Conservation (phyloP, 2,329 filamentous ascomycete species). For the Cryphonectria nitschkei region DNA sequence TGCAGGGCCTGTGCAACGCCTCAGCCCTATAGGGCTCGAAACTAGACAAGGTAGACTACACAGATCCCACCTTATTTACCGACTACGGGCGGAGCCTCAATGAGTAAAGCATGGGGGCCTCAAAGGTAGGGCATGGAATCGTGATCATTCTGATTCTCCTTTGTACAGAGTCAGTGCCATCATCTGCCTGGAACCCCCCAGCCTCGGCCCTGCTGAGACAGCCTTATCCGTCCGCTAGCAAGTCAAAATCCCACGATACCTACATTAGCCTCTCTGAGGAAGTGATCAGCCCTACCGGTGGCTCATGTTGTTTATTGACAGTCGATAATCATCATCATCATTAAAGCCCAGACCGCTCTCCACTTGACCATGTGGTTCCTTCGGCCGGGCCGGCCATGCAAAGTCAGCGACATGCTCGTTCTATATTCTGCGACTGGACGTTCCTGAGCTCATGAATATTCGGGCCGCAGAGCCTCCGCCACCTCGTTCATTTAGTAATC, state of each 20-base stretch:
- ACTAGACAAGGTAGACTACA: neutral
- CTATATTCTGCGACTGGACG: neutral
- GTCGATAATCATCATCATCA: neutral
- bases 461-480: conserved; percentile 13
- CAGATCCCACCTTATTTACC: neutral
- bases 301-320: neutral
- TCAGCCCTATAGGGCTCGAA: conserved; percentile 3
- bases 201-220: neutral
- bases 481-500: neutral
- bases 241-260: neutral
- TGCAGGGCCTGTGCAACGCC: neutral
- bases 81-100: neutral
- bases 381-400: conserved; percentile 11
- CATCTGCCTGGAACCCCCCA: neutral
- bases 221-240: neutral
- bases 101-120: neutral
- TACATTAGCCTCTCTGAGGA: neutral
- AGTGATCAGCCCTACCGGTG: neutral
- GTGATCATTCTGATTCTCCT: neutral
- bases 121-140: neutral
- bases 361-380: neutral
- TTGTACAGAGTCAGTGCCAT: neutral
- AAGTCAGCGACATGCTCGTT: conserved; percentile 17
- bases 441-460: neutral
- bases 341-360: neutral